Evolutionary conservation across 306 rosid species (phyloP), one percentile per base, ranked within the genome.

Genomic region (Vigna reflexopilosa): DNA sequence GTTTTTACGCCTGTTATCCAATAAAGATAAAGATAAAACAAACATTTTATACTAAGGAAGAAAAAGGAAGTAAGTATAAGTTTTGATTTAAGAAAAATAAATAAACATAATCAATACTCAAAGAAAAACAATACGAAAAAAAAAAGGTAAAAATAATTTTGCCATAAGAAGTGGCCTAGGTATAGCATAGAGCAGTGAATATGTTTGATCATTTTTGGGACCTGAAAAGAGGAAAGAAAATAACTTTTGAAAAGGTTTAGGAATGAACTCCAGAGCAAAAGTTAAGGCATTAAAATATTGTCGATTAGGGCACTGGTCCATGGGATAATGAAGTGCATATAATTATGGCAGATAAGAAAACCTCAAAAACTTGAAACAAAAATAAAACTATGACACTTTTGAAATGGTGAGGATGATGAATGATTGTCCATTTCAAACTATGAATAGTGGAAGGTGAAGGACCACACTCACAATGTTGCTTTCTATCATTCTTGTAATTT

Each of bases 221-320:
- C 4, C 49, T 42, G n/a, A 65, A 65, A 65, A 65, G 50, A 16
- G 70, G 3, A 36, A 40, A 65, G 70, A 38, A 36, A 40, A 65
- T 15, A 65, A 65, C 51, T 65, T 65, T 65, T 36, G 4, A 38
- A 42, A 64, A 17, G 28, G 30, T 65, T 65, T 38, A 30, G 24
- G 50, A 24, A 65, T 65, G 26, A 64, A 17, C 16, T 28, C 42
- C 32, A 65, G 17, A 38, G 30, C 51, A 65, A 65, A 64, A 34
- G 70, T 36, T 64, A 64, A 8, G 15, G 13, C 50, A 17, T 38
- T 65, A 38, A 65, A 38, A 17, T 36, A 17, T 32, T 65, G 70
- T 34, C 36, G 7, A 63, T n/a, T 9, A 26, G 42, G 32, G 66
- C 66, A n/a, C 22, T 38, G 70, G 70, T 38, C 51, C 51, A 10